Evolutionary conservation across 1,284 basidiomycete genomes (phyloP).

Genomic region (Sanguinoderma infundibulare): DNA sequence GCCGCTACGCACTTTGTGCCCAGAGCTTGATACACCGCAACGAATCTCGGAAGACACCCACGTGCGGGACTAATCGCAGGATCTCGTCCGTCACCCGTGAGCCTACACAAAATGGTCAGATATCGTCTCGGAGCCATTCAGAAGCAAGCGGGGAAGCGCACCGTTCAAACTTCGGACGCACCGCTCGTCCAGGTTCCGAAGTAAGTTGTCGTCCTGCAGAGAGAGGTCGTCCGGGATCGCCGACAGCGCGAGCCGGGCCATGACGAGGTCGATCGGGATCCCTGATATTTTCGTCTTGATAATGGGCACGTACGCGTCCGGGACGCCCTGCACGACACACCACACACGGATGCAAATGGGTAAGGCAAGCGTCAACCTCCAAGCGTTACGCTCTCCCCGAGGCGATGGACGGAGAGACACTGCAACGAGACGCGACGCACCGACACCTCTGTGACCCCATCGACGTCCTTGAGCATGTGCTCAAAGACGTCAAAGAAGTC

Average conservation of each 20-base stretch:
- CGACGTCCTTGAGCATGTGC: slow-evolving; percentile 84
- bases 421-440: slow-evolving; percentile 52
- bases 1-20: slow-evolving; percentile 83
- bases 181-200: slow-evolving; percentile 93
- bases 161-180: slow-evolving; percentile 96
- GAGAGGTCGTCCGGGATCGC: slow-evolving; percentile 91
- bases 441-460: slow-evolving; percentile 89
- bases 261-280: slow-evolving; percentile 93
- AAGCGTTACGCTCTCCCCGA: not conserved
- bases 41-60: slow-evolving; percentile 92
- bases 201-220: slow-evolving; percentile 88
- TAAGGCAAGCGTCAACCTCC: not conserved
- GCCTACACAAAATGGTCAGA: slow-evolving; percentile 50
- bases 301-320: slow-evolving; percentile 95
- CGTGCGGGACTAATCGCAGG: slow-evolving; percentile 92
- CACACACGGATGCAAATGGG: not conserved
- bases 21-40: slow-evolving; percentile 97
- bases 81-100: slow-evolving; percentile 98
- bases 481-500: slow-evolving; percentile 97
- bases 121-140: slow-evolving; percentile 5
- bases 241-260: slow-evolving; percentile 85
- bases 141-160: slow-evolving; percentile 37
- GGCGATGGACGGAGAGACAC: not conserved
- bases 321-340: slow-evolving; percentile 72
- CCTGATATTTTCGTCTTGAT: slow-evolving; percentile 92